These are phyloP conservation scores for Russula dissimulans DNA, from an alignment of 768 basidiomycete genomes.

Conservation along the genomic window DNA sequence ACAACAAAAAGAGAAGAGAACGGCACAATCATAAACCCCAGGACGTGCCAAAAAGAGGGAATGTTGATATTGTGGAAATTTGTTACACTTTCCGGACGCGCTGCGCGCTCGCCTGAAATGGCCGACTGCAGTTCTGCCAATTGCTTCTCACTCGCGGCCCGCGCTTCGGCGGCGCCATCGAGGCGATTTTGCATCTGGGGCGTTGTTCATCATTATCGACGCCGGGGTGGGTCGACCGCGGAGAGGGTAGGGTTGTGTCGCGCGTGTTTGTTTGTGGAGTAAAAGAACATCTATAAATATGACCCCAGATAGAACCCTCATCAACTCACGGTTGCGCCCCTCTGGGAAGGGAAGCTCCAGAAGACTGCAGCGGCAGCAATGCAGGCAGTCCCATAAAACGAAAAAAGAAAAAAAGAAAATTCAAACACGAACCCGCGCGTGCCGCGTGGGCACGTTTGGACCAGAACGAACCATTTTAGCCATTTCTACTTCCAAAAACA, in stretches of 20 bases:
- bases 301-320: too few species aligned
- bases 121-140: conserved; percentile 38
- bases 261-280: too few species aligned
- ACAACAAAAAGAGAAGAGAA: background rate
- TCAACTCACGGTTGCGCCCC: conserved; percentile 55
- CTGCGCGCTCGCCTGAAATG: conserved; percentile 42
- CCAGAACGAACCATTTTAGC: too few species aligned
- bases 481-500: background rate
- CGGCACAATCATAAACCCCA: too few species aligned
- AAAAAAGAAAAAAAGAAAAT: too few species aligned
- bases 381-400: background rate
- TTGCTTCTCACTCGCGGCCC: conserved; percentile 35
- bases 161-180: conserved; percentile 39
- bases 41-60: too few species aligned
- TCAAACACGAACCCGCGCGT: too few species aligned
- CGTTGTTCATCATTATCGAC: background rate
- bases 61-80: conserved; percentile 5
- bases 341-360: conserved; percentile 92
- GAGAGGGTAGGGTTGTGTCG: too few species aligned
- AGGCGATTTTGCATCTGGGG: conserved; percentile 50
- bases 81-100: conserved; percentile 49
- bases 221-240: too few species aligned
- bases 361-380: conserved; percentile 50
- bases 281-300: too few species aligned
- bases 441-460: background rate